Evolutionary conservation across 148 eudicot species (phyloP), one percentile per base, ranked within the genome.

Genomic region (Spergularia bocconei): DNA sequence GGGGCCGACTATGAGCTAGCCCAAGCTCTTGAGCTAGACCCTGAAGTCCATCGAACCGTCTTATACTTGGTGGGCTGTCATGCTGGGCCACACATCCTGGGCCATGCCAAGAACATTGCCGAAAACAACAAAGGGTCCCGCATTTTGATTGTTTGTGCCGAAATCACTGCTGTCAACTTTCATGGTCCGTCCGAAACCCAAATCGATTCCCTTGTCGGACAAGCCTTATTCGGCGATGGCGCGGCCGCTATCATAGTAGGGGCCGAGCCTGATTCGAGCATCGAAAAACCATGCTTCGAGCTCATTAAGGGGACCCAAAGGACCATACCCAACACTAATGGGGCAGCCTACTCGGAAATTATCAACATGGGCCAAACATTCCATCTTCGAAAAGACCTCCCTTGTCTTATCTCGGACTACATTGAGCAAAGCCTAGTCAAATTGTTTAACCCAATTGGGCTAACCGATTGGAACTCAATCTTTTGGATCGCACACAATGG

Each of bases 1-100:
- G 83, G 83, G 6, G 73, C 83, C 8, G 83, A 80, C 55, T 80
- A 80, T 33, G 79, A 80, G 44, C 21, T 80, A 29, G 79, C 83
- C 23, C 77, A 72, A 71, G 68, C 65, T 19, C 83, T 76, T 5
- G 79, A 77, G n/a, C 83, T 80, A 13, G 79, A 72, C 6, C 72
- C 82, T 14, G 59, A 74, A 1, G 75, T 80, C 20, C 78, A 80
- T 58, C 19, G 83, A 17, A 67, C 76, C 11, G 79, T 80, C 36
- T 10, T 80, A 57, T 80, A 80, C 73, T 69, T 76, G 47, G 79
- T 76, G 12, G 83, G 83, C 14, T 80, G 83, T 55, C 79, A 76
- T 54, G 83, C 83, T 1, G 83, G 83, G 10, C 76, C 80, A 33
- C 80, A 78, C 21, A 78, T 78, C 21, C 71, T 78, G 57, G 65